Conservation (phyloP, 2,329 filamentous ascomycete species). For the Apiospora hydei region DNA sequence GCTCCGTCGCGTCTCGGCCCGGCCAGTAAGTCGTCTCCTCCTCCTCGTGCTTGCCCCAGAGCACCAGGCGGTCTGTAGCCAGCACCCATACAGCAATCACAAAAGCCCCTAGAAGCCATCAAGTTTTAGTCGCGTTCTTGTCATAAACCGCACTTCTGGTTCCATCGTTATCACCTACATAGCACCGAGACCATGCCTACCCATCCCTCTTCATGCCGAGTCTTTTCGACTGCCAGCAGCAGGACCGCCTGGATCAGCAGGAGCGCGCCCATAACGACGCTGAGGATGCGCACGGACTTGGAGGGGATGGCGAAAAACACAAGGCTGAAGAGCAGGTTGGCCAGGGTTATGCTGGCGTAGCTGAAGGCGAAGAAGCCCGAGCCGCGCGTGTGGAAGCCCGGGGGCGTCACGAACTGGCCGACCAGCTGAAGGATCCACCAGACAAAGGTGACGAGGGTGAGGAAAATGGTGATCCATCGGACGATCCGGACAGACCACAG, state of each 20-base stretch:
- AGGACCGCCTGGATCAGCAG: conserved; percentile 80
- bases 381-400: conserved; percentile 83
- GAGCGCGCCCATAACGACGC: conserved; percentile 70
- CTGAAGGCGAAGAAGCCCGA: conserved; percentile 92
- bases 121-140: not conserved
- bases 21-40: conserved; percentile 91
- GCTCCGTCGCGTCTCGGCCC: conserved; percentile 83
- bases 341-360: conserved; percentile 79
- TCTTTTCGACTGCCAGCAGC: conserved; percentile 75
- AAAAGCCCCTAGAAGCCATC: conserved; percentile 64
- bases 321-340: conserved; percentile 77
- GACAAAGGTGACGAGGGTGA: conserved; percentile 78
- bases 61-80: conserved; percentile 79
- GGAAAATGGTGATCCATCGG: conserved; percentile 78
- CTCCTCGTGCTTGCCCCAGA: conserved; percentile 92
- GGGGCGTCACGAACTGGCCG: conserved; percentile 88
- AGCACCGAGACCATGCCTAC: conserved; percentile 85
- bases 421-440: conserved; percentile 95
- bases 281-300: conserved; percentile 76
- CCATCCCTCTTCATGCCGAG: conserved; percentile 87
- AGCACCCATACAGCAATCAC: conserved; percentile 82
- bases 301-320: conserved; percentile 91
- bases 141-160: not conserved
- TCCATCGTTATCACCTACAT: conserved; percentile 50
- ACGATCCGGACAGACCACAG: conserved; percentile 87